A percentile compares a stretch with the other conserved stretches of the same genome.
Conservation (phyloP, 2,329 filamentous ascomycete genomes). For the Chalara sp. region DNA sequence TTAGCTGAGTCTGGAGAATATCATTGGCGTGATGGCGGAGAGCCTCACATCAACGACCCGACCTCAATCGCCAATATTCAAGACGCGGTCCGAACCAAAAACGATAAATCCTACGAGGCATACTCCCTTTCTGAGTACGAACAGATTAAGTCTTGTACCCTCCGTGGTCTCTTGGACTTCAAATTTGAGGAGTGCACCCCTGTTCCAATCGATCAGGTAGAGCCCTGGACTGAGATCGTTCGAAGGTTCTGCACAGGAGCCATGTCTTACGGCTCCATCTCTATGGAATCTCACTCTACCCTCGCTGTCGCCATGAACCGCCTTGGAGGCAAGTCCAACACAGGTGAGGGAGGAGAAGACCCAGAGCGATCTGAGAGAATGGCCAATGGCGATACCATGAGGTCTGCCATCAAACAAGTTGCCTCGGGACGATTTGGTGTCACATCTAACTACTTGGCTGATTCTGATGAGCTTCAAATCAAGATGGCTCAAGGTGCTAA, state of each 20-base stretch:
- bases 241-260: slow-evolving; percentile 93
- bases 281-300: slow-evolving; percentile 96
- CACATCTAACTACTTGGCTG: slow-evolving; percentile 87
- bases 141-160: slow-evolving; percentile 92
- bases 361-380: slow-evolving; percentile 80
- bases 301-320: slow-evolving; percentile 95
- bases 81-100: slow-evolving; percentile 93
- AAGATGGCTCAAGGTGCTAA: slow-evolving; percentile 99
- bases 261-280: slow-evolving; percentile 98
- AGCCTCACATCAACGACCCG: slow-evolving; percentile 92
- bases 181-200: slow-evolving; percentile 82
- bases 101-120: slow-evolving; percentile 96
- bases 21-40: slow-evolving; percentile 95
- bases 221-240: slow-evolving; percentile 97
- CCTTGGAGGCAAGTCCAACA: slow-evolving; percentile 94
- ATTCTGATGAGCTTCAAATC: slow-evolving; percentile 94
- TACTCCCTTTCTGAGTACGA: slow-evolving; percentile 92
- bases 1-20: slow-evolving; percentile 93
- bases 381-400: slow-evolving; percentile 93
- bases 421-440: slow-evolving; percentile 95
- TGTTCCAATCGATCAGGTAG: slow-evolving; percentile 92
- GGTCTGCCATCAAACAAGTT: slow-evolving; percentile 95
- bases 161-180: slow-evolving; percentile 91
- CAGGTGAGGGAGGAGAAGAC: slow-evolving; percentile 94
- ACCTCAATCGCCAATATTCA: slow-evolving; percentile 94